These are phyloP conservation scores for Eremothecium sinecaudum DNA, from an alignment of 1,139 yeast species.

Conservation along the genomic window DNA sequence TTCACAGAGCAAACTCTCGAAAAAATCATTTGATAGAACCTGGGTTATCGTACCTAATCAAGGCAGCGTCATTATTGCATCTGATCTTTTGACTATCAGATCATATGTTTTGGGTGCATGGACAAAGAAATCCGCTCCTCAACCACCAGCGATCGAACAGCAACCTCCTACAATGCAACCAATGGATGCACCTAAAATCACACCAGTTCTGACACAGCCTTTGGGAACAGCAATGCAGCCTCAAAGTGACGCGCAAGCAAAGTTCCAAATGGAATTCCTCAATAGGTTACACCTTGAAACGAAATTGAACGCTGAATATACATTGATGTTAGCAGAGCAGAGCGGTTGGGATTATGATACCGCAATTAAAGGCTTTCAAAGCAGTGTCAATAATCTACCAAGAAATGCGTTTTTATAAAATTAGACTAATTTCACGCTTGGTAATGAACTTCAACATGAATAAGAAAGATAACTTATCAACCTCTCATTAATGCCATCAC, in stretches of 20 bases:
- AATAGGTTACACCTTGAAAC: constrained; percentile 64
- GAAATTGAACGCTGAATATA: constrained; percentile 65
- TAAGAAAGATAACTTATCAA: too few relatives aligned
- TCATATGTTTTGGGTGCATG: constrained; percentile 56
- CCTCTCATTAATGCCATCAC: too few relatives aligned
- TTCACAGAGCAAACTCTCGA: constrained; percentile 39
- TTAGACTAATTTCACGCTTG: too few relatives aligned
- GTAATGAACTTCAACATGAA: too few relatives aligned
- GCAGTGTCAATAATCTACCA: constrained; percentile 48
- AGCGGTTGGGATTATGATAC: constrained; percentile 73
- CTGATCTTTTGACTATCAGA: constrained; percentile 68
- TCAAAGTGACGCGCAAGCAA: constrained; percentile 44
- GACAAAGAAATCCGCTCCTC: constrained; percentile 25
- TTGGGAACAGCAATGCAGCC: constrained; percentile 27
- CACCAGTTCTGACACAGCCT: constrained; percentile 16
- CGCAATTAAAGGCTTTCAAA: constrained; percentile 64
- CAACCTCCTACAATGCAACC: constrained; percentile 12
- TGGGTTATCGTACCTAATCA: constrained; percentile 68
- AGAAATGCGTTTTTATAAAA: constrained; percentile 44
- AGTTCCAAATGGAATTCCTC: constrained; percentile 59
- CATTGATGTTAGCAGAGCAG: constrained; percentile 78
- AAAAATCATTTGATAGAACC: constrained; percentile 79
- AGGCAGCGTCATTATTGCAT: constrained; percentile 70
- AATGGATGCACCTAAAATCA: constrained; percentile 12
- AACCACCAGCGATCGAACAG: constrained; percentile 8